Conservation (phyloP, 2,329 filamentous ascomycete genomes). For the Plectosphaerella sp. region DNA sequence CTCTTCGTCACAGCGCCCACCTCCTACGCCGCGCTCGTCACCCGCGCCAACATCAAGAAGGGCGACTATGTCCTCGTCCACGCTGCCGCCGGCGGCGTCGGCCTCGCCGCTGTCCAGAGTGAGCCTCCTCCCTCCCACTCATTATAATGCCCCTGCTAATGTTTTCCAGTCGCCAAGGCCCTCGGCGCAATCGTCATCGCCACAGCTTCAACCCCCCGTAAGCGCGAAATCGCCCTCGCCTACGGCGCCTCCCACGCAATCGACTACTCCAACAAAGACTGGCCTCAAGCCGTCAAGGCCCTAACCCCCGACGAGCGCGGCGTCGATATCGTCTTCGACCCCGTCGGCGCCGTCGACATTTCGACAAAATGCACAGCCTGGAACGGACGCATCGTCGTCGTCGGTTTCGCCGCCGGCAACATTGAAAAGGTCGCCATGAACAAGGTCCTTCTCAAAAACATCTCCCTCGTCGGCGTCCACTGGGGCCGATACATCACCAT, state of each 20-base stretch:
- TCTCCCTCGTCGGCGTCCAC: constrained; percentile 81
- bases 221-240: constrained; percentile 70
- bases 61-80: constrained; percentile 89
- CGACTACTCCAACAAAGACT: constrained; percentile 64
- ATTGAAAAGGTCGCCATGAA: constrained; percentile 66
- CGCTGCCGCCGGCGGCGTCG: constrained; percentile 88
- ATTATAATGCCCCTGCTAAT: background rate
- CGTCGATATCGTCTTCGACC: constrained; percentile 93
- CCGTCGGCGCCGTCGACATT: constrained; percentile 82
- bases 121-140: constrained; percentile 7
- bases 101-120: constrained; percentile 82
- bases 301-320: constrained; percentile 68
- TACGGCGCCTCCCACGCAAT: constrained; percentile 85
- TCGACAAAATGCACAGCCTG: constrained; percentile 89
- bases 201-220: constrained; percentile 76
- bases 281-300: constrained; percentile 68
- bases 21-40: constrained; percentile 77
- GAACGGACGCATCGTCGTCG: constrained; percentile 83
- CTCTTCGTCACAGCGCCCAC: constrained; percentile 91
- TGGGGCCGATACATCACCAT: constrained; percentile 81
- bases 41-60: constrained; percentile 68
- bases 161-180: constrained; percentile 68
- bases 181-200: constrained; percentile 90
- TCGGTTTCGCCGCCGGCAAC: constrained; percentile 78
- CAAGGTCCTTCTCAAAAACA: constrained; percentile 89